Percentiles rank a stretch among this genome's conserved stretches.
Conservation (phyloP, 305 asterid genomes). For the Solanum chacoense region DNA sequence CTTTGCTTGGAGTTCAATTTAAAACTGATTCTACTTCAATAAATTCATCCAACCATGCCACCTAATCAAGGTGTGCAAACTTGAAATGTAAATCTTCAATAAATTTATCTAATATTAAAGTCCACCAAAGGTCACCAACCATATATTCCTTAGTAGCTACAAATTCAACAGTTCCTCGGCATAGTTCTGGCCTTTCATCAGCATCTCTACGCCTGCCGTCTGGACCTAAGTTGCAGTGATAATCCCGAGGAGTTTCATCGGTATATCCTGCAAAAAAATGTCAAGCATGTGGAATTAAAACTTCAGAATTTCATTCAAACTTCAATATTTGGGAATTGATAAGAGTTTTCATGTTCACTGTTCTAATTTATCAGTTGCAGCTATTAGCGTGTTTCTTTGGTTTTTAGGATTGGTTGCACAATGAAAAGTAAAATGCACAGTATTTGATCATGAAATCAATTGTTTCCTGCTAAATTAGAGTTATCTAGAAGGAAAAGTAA, state of each 20-base stretch:
- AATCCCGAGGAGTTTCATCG: slow-evolving; percentile 94
- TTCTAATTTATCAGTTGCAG: background rate
- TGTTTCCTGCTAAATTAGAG: background rate
- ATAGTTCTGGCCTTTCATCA: slow-evolving; percentile 91
- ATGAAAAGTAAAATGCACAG: background rate
- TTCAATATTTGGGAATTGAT: background rate
- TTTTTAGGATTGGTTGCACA: background rate
- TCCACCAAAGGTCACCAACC: slow-evolving; percentile 37
- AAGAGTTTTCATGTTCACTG: background rate
- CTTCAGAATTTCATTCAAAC: background rate
- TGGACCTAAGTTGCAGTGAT: slow-evolving; percentile 96
- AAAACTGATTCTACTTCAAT: background rate
- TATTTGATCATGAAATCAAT: background rate
- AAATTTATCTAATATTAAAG: background rate
- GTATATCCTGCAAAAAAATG: slow-evolving; percentile 53
- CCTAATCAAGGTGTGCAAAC: background rate
- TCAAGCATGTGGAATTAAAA: background rate
- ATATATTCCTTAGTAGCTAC: slow-evolving; percentile 79
- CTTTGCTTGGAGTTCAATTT: background rate
- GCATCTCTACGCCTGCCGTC: slow-evolving; percentile 98
- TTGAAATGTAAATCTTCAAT: background rate
- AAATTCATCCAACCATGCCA: background rate
- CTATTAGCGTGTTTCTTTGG: background rate
- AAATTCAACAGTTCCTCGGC: slow-evolving; percentile 97
- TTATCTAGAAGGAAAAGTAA: background rate